Conservation (phyloP, 2,329 filamentous ascomycete genomes). For the Calycina herbarum region DNA sequence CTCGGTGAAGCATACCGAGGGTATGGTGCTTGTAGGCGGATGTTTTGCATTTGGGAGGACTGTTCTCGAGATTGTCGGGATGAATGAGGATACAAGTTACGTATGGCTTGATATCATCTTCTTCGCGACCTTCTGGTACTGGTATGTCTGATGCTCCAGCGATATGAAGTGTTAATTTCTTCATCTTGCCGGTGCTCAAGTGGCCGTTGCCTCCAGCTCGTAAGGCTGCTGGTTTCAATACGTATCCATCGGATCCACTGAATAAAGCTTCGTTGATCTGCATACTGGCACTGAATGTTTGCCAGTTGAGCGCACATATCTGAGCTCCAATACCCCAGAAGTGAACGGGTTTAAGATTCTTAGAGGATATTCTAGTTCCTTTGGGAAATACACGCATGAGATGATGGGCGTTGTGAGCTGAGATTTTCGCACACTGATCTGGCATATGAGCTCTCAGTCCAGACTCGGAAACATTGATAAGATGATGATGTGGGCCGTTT, state of each 20-base stretch:
- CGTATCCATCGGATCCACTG: slow-evolving; percentile 62
- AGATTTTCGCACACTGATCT: slow-evolving; percentile 48
- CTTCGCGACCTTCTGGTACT: slow-evolving; percentile 49
- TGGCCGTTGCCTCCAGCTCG: slow-evolving; percentile 55
- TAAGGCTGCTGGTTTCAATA: slow-evolving; percentile 63
- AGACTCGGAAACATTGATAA: slow-evolving; percentile 69
- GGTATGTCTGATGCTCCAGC: slow-evolving; percentile 64
- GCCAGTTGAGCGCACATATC: slow-evolving; percentile 70
- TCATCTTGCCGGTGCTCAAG: slow-evolving; percentile 46
- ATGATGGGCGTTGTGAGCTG: slow-evolving; percentile 61
- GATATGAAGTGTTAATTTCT: slow-evolving; percentile 56
- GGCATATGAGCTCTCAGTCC: slow-evolving; percentile 55
- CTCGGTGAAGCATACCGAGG: slow-evolving; percentile 55
- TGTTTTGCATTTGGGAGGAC: slow-evolving; percentile 62
- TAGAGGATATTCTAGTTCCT: slow-evolving; percentile 66
- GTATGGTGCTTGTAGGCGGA: slow-evolving; percentile 59
- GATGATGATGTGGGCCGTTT: slow-evolving; percentile 59
- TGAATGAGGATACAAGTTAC: slow-evolving; percentile 65
- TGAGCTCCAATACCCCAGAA: slow-evolving; percentile 70
- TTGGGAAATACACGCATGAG: slow-evolving; percentile 73
- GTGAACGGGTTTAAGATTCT: slow-evolving; percentile 60
- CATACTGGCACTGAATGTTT: slow-evolving; percentile 64
- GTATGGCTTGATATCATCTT: slow-evolving; percentile 60
- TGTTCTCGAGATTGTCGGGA: slow-evolving; percentile 49
- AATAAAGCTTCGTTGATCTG: slow-evolving; percentile 71